phyloP scores from a whole-genome alignment of 371 early-diverging fungal genomes.

The Parasitella parasitica region DNA sequence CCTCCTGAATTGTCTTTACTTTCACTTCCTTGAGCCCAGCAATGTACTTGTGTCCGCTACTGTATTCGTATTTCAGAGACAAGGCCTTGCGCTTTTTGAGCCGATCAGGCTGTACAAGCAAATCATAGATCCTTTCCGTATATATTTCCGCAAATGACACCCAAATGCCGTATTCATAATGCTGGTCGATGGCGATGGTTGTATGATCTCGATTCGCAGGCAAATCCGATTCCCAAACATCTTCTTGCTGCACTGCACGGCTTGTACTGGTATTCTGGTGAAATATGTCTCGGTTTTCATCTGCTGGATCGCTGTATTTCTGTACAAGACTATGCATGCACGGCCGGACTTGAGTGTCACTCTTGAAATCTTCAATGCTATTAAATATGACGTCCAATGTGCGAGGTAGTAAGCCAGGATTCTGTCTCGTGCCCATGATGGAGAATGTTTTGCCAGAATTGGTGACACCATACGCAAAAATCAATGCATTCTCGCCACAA shows the following conservation, averaged over 20 bases:
- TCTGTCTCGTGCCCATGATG: slow-evolving; percentile 56
- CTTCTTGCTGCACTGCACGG: background rate
- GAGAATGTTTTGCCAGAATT: slow-evolving; percentile 84
- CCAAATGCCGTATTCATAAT: slow-evolving; percentile 70
- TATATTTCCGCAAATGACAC: slow-evolving; percentile 83
- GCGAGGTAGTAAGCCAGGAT: slow-evolving; percentile 64
- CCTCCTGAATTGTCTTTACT: slow-evolving; percentile 59
- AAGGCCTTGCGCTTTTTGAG: slow-evolving; percentile 46
- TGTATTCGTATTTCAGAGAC: slow-evolving; percentile 55
- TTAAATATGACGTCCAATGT: slow-evolving; percentile 62
- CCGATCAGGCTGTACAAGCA: slow-evolving; percentile 47
- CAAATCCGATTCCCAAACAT: background rate
- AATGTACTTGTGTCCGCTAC: slow-evolving; percentile 60
- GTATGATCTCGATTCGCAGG: background rate
- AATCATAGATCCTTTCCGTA: slow-evolving; percentile 82
- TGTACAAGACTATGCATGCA: slow-evolving; percentile 49
- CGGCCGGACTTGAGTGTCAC: slow-evolving; percentile 36
- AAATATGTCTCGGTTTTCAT: slow-evolving; percentile 36
- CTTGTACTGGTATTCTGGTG: background rate
- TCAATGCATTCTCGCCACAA: slow-evolving; percentile 61
- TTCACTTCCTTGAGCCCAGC: slow-evolving; percentile 59
- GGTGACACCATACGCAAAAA: slow-evolving; percentile 80
- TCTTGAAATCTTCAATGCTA: slow-evolving; percentile 35
- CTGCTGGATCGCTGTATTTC: slow-evolving; percentile 27
- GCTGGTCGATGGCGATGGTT: slow-evolving; percentile 36